These are phyloP conservation scores for Solanum arcanum DNA, from an alignment of 257 asterid genomes.

Conservation along the genomic window DNA sequence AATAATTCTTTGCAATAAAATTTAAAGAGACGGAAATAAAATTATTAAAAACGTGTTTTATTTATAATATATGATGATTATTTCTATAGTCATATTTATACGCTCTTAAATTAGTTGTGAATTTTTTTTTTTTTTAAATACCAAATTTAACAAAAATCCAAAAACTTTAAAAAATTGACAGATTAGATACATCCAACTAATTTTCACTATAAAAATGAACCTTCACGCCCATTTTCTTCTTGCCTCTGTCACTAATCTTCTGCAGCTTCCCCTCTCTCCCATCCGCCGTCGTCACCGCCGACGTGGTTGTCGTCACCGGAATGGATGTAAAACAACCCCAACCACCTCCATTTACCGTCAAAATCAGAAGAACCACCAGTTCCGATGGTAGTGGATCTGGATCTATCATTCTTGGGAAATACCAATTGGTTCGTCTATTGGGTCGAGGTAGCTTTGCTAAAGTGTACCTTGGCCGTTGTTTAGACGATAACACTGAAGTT, in stretches of 20 bases:
- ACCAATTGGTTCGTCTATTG: slow-evolving; percentile 55
- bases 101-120: neutral
- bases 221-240: neutral
- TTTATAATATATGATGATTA: neutral
- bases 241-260: neutral
- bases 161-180: neutral
- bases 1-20: too few relatives aligned
- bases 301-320: neutral
- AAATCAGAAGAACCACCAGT: slow-evolving; percentile 33
- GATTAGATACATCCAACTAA: slow-evolving; percentile 1
- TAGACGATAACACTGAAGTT: slow-evolving; percentile 20
- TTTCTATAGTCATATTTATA: neutral
- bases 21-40: too few relatives aligned
- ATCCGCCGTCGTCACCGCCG: neutral
- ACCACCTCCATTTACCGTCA: slow-evolving; percentile 10
- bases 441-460: slow-evolving; percentile 98
- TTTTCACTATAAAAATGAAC: neutral
- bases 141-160: neutral
- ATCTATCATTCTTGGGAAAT: slow-evolving; percentile 51
- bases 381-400: slow-evolving; percentile 44
- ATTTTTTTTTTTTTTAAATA: neutral
- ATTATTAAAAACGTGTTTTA: neutral
- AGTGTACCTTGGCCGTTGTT: slow-evolving; percentile 45
- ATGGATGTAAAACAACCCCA: slow-evolving; percentile 23
- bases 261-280: neutral